Conservation (phyloP, 768 basidiomycete genomes). For the Crassisporium funariophilum region DNA sequence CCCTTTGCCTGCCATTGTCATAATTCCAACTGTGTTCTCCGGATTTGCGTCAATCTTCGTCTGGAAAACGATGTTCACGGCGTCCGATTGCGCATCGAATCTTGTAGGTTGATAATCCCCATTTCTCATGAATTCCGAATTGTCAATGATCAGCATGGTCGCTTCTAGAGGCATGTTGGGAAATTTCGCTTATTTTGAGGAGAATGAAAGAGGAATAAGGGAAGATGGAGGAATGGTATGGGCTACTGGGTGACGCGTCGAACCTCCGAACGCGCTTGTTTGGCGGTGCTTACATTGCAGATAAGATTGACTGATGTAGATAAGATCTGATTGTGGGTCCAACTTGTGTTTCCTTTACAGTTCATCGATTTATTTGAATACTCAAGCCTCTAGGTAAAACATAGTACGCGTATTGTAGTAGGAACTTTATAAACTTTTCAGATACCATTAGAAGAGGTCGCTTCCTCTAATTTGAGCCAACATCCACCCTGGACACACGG, state of each 20-base stretch:
- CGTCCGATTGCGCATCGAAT: slow-evolving; percentile 90
- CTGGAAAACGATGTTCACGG: slow-evolving; percentile 86
- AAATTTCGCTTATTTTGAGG: background rate
- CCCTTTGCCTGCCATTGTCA: slow-evolving; percentile 99
- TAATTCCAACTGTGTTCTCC: slow-evolving; percentile 95
- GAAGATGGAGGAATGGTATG: background rate
- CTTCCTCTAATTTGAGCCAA: slow-evolving; percentile 17
- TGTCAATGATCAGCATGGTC: slow-evolving; percentile 97
- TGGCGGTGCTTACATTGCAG: no score
- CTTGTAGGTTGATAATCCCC: slow-evolving; percentile 88
- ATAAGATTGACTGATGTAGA: no score
- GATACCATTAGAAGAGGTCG: no score
- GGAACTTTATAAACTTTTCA: no score
- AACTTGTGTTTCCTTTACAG: no score
- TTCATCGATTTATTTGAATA: no score
- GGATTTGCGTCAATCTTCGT: slow-evolving; percentile 96
- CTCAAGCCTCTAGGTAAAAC: no score
- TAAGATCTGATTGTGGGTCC: no score
- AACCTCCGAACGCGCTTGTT: background rate
- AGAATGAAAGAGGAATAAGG: background rate
- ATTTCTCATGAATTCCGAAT: slow-evolving; percentile 96
- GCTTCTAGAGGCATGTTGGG: slow-evolving; percentile 92
- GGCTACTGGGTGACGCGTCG: background rate
- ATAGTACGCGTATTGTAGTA: no score
- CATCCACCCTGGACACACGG: slow-evolving; percentile 13